Conservation (phyloP, 2,329 filamentous ascomycete species). For the Coniella lustricola region DNA sequence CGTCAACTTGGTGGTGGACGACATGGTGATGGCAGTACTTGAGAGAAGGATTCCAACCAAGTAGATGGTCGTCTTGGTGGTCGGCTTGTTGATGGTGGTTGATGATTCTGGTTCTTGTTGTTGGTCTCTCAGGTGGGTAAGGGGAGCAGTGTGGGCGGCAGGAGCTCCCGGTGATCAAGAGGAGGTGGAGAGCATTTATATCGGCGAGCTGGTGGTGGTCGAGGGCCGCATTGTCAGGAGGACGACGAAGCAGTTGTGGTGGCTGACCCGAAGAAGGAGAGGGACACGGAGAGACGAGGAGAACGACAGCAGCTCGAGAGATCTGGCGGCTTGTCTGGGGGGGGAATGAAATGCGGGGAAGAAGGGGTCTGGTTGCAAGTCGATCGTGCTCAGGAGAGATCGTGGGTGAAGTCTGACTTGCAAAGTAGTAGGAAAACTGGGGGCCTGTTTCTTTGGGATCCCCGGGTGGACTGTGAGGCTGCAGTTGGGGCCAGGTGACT, state of each 20-base stretch:
- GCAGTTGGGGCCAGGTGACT: slow-evolving; percentile 14
- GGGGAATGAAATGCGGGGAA: slow-evolving; percentile 20
- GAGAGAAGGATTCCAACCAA: no score
- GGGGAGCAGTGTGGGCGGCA: slow-evolving; percentile 15
- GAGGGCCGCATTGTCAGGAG: slow-evolving; percentile 24
- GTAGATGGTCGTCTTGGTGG: no score
- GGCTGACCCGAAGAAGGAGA: no score
- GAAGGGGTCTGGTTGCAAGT: slow-evolving; percentile 15
- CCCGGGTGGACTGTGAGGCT: slow-evolving; percentile 14
- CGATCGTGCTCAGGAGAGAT: slow-evolving; percentile 17
- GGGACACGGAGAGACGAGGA: no score
- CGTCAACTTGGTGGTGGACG: slow-evolving; percentile 20
- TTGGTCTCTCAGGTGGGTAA: slow-evolving; percentile 14
- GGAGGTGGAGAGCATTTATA: slow-evolving; percentile 14
- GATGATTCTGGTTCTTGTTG: slow-evolving; percentile 9
- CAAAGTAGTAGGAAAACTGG: slow-evolving; percentile 13
- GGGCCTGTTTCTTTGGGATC: slow-evolving; percentile 1
- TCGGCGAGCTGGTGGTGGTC: slow-evolving; percentile 18
- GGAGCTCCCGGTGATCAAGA: slow-evolving; percentile 14
- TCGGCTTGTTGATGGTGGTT: slow-evolving; percentile 28
- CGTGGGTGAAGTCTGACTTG: slow-evolving; percentile 8
- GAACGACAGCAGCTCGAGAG: no score
- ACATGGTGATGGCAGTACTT: slow-evolving; percentile 8
- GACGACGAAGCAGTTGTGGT: no score
- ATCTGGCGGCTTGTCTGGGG: slow-evolving; percentile 11